Percentiles rank a stretch among this genome's conserved stretches.
Conservation (phyloP, 768 basidiomycete genomes). For the Tricholoma hemisulphureum region DNA sequence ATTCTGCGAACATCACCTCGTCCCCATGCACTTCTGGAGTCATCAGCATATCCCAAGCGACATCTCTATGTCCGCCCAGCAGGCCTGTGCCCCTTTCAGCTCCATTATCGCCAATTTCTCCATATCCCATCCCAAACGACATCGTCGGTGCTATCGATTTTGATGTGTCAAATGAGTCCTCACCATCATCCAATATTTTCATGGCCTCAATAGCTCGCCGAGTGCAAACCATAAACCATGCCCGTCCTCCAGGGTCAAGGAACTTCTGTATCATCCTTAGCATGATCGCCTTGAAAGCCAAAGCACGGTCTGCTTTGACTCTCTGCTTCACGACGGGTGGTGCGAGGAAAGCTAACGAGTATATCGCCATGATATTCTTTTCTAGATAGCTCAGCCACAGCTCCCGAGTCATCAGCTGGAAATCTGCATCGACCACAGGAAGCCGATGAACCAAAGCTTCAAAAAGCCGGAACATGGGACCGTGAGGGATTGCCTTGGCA, state of each 20-base stretch:
- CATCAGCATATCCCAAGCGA: conserved; percentile 72
- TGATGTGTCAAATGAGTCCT: conserved; percentile 70
- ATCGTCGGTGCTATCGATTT: conserved; percentile 60
- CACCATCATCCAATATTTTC: conserved; percentile 74
- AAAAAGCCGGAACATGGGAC: conserved; percentile 61
- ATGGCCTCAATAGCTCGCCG: conserved; percentile 73
- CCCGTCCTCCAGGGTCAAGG: conserved; percentile 52
- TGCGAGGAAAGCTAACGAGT: conserved; percentile 82
- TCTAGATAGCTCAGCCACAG: conserved; percentile 78
- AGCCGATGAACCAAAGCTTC: conserved; percentile 75
- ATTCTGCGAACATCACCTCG: conserved; percentile 68
- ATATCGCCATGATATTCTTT: conserved; percentile 77
- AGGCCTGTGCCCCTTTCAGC: conserved; percentile 75
- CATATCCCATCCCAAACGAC: conserved; percentile 84
- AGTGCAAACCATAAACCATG: conserved; percentile 51
- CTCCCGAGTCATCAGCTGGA: conserved; percentile 61
- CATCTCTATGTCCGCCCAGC: conserved; percentile 68
- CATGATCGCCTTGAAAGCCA: conserved; percentile 71
- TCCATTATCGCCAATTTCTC: conserved; percentile 64
- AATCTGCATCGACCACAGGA: conserved; percentile 78
- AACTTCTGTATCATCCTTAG: conserved; percentile 70
- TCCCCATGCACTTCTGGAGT: conserved; percentile 61
- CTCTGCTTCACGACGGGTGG: conserved; percentile 69
- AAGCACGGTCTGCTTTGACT: conserved; percentile 61
- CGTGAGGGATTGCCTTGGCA: conserved; percentile 54